These are phyloP conservation scores for Cicer cuneatum DNA, from an alignment of 306 rosid species.

Conservation along the genomic window DNA sequence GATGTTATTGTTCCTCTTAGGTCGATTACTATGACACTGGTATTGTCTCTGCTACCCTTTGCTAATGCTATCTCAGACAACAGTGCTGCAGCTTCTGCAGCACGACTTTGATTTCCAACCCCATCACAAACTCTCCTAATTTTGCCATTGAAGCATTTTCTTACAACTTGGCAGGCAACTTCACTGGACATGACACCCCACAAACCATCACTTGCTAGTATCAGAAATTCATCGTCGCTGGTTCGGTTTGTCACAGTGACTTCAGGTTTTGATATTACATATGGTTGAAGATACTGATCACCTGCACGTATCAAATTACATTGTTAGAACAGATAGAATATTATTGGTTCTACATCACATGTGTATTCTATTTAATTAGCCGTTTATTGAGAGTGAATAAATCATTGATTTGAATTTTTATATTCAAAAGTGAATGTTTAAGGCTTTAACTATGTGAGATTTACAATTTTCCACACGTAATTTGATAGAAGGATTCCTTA, in stretches of 20 bases:
- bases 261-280: constrained; percentile 82
- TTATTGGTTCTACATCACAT: background rate
- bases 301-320: constrained; percentile 57
- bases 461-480: background rate
- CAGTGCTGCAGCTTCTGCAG: constrained; percentile 70
- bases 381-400: background rate
- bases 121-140: constrained; percentile 40
- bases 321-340: background rate
- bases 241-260: constrained; percentile 75
- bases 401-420: background rate
- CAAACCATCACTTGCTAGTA: constrained; percentile 87
- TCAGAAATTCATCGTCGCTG: constrained; percentile 72
- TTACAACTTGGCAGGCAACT: constrained; percentile 69
- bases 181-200: constrained; percentile 85
- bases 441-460: background rate
- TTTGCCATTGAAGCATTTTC: constrained; percentile 61
- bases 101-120: constrained; percentile 41
- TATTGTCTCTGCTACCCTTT: constrained; percentile 84
- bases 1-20: constrained; percentile 53
- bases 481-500: constrained; percentile 24
- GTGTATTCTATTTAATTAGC: background rate
- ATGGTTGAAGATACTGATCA: constrained; percentile 80
- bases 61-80: constrained; percentile 77
- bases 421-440: background rate
- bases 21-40: constrained; percentile 79